phyloP scores from a whole-genome alignment of 805 yeast genomes.

The Priceomyces medius region DNA sequence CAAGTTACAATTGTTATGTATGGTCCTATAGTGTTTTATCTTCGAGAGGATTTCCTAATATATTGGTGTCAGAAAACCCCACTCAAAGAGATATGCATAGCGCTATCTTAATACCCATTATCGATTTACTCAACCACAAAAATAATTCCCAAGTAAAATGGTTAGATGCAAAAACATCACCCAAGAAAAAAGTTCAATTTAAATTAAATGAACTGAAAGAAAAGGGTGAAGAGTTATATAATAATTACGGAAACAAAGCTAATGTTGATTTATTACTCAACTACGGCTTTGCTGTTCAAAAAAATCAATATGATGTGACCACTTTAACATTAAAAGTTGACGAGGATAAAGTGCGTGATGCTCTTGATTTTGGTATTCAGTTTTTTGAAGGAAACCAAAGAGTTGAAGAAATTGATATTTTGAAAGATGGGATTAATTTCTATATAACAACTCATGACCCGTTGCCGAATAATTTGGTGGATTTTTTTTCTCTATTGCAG shows the following conservation, averaged over 20 bases:
- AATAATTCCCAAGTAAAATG: conserved; percentile 6
- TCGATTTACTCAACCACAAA: conserved; percentile 9
- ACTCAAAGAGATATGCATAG: conserved; percentile 1
- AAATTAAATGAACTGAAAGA: background rate
- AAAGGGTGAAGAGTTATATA: conserved; percentile 5
- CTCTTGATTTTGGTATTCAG: conserved; percentile 3
- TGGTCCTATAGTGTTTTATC: conserved; percentile 9
- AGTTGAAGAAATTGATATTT: background rate
- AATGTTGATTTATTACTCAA: conserved; percentile 7
- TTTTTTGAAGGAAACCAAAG: conserved; percentile 1
- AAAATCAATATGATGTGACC: conserved; percentile 6
- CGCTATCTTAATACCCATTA: conserved; percentile 6
- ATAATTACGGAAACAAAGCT: conserved; percentile 9
- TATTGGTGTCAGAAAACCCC: conserved; percentile 1
- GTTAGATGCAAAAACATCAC: background rate
- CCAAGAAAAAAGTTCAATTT: background rate
- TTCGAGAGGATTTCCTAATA: conserved; percentile 10
- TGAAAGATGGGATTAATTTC: conserved; percentile 8
- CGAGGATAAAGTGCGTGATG: conserved; percentile 3
- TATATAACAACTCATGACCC: background rate
- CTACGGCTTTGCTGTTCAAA: conserved; percentile 8
- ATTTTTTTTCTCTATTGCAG: conserved; percentile 7
- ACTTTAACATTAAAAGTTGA: conserved; percentile 7
- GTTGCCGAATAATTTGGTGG: conserved; percentile 6
- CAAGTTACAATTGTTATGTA: conserved; percentile 7